Percentiles rank a stretch among this genome's conserved stretches.
Conservation (phyloP, 768 basidiomycete genomes). For the Kwoniella pini region DNA sequence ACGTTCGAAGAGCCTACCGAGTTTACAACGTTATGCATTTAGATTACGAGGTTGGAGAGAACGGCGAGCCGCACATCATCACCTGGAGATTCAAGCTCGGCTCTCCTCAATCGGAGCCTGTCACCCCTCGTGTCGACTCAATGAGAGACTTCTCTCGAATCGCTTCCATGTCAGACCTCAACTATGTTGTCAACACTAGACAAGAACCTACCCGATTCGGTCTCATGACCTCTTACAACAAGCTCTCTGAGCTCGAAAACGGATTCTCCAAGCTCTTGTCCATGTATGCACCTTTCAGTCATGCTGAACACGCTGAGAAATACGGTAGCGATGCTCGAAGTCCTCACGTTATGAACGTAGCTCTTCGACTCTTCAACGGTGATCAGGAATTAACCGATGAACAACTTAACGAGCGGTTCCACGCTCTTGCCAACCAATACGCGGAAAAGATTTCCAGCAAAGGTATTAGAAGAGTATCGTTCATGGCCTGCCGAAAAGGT, state of each 20-base stretch:
- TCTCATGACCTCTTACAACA: conserved; percentile 86
- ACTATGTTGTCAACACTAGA: conserved; percentile 79
- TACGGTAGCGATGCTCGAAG: conserved; percentile 72
- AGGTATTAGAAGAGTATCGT: conserved; percentile 87
- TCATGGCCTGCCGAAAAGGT: conserved; percentile 85
- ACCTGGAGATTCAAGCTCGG: conserved; percentile 96
- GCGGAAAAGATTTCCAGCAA: conserved; percentile 65
- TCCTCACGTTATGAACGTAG: conserved; percentile 92
- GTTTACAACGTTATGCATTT: conserved; percentile 88
- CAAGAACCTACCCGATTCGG: conserved; percentile 87
- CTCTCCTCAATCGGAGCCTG: conserved; percentile 60
- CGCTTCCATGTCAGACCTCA: conserved; percentile 92
- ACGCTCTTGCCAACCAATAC: conserved; percentile 70
- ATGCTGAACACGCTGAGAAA: conserved; percentile 70
- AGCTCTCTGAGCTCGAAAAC: conserved; percentile 65
- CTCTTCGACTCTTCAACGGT: conserved; percentile 81
- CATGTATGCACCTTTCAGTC: conserved; percentile 72
- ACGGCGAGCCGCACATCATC: conserved; percentile 76
- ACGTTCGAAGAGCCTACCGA: conserved; percentile 90
- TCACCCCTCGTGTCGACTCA: conserved; percentile 55
- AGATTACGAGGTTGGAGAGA: conserved; percentile 90
- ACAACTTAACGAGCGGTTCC: conserved; percentile 71
- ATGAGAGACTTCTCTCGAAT: conserved; percentile 66
- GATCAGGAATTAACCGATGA: conserved; percentile 76
- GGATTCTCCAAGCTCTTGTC: conserved; percentile 75